phyloP scores from a whole-genome alignment of 1,139 yeast genomes.

The Saccharomycopsis crataegensis region DNA sequence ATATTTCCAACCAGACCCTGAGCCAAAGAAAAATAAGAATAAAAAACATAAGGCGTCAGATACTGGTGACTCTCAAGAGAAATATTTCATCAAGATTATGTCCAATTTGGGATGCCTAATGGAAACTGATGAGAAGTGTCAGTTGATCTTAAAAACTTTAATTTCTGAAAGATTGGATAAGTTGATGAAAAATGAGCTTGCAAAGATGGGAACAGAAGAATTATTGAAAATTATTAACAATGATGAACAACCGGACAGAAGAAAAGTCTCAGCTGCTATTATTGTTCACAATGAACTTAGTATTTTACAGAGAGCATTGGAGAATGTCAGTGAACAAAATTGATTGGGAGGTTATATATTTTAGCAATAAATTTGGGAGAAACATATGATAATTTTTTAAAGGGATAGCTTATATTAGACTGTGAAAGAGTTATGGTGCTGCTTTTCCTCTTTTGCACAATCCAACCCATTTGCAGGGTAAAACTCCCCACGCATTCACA shows the following conservation, averaged over 20 bases:
- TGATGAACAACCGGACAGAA: not conserved
- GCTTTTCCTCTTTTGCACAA: no score
- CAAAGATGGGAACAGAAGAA: not conserved
- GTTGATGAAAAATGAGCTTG: not conserved
- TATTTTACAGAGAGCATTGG: not conserved
- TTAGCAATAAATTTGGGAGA: no score
- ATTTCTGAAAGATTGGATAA: not conserved
- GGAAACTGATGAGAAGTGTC: not conserved
- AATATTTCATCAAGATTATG: conserved; percentile 3
- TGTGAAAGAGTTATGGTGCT: no score
- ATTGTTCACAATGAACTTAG: not conserved
- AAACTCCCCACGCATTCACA: no score
- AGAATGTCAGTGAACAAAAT: not conserved
- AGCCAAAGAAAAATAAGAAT: not conserved
- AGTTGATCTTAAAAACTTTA: not conserved
- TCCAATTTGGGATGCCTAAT: not conserved
- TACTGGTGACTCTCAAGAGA: not conserved
- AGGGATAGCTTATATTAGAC: no score
- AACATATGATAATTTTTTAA: no score
- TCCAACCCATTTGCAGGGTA: no score
- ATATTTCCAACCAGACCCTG: conserved; percentile 2
- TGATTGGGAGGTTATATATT: no score
- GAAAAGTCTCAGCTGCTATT: not conserved
- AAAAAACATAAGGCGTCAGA: not conserved
- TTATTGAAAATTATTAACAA: not conserved